Percentiles rank a stretch among this genome's conserved stretches.
These are phyloP conservation scores for Sanghuangporus weigelae DNA, from an alignment of 1,284 basidiomycete species.

Conservation along the genomic window DNA sequence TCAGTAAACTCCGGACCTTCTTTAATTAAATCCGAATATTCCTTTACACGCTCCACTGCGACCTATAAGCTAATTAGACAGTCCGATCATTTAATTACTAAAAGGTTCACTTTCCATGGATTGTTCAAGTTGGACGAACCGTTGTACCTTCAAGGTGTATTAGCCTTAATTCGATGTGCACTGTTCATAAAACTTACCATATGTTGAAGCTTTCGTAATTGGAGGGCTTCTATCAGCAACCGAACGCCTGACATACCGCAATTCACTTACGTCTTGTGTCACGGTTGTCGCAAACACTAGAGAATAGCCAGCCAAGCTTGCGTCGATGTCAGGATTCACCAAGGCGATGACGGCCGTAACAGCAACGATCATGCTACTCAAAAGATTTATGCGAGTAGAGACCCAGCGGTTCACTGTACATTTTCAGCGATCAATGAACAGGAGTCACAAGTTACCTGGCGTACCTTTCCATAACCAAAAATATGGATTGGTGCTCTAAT, in stretches of 20 bases:
- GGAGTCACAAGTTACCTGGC: constrained; percentile 23
- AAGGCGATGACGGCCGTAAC: constrained; percentile 67
- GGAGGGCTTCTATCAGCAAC: constrained; percentile 26
- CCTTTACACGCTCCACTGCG: constrained; percentile 86
- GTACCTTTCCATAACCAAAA: constrained; percentile 86
- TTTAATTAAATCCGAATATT: constrained; percentile 76
- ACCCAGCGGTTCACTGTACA: constrained; percentile 71
- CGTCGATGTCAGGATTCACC: constrained; percentile 63
- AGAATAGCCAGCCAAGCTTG: constrained; percentile 79
- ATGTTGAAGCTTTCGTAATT: constrained; percentile 39
- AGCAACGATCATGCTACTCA: constrained; percentile 40
- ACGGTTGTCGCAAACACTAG: constrained; percentile 78
- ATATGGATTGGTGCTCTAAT: constrained; percentile 69
- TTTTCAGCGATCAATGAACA: constrained; percentile 14
- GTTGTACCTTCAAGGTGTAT: constrained; percentile 37
- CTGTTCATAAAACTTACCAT: constrained; percentile 27
- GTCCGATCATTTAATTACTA: neutral
- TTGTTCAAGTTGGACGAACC: constrained; percentile 84
- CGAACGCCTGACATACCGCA: neutral
- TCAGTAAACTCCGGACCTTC: constrained; percentile 82
- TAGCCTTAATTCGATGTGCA: constrained; percentile 5
- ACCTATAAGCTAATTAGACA: constrained; percentile 41
- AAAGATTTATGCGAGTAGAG: constrained; percentile 29
- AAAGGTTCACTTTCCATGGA: constrained; percentile 60
- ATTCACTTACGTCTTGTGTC: constrained; percentile 58